Evolutionary conservation across 768 basidiomycete genomes (phyloP).

Genomic region (Kwoniella mangroviensis): DNA sequence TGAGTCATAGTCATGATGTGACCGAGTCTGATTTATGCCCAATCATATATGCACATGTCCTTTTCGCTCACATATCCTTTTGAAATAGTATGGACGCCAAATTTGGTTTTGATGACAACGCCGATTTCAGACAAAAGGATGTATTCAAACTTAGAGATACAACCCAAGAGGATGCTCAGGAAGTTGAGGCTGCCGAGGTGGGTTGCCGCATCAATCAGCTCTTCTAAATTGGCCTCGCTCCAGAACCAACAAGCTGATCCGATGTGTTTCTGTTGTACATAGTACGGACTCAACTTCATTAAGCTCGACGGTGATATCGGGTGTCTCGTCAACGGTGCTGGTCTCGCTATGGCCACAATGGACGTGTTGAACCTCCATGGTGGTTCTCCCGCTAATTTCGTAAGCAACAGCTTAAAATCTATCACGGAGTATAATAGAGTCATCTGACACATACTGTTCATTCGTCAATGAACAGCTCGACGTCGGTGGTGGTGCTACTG

Average conservation of each 20-base stretch:
- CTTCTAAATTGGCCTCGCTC: background rate
- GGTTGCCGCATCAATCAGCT: conserved; percentile 6
- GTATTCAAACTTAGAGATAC: conserved; percentile 86
- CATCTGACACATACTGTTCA: background rate
- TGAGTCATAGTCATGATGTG: conserved; percentile 58
- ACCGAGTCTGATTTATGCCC: background rate
- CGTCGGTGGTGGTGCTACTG: conserved; percentile 95
- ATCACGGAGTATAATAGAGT: too few relatives aligned
- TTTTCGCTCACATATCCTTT: background rate
- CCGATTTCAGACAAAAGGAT: conserved; percentile 94
- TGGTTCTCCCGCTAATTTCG: conserved; percentile 93
- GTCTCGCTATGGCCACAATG: conserved; percentile 99
- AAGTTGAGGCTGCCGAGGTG: conserved; percentile 91
- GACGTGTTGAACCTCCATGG: conserved; percentile 96
- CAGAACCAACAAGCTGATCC: background rate
- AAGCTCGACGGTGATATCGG: conserved; percentile 97
- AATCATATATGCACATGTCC: too few relatives aligned
- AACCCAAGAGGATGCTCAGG: conserved; percentile 93
- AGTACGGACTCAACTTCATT: conserved; percentile 93
- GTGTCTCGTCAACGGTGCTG: conserved; percentile 97
- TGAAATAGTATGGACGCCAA: conserved; percentile 95
- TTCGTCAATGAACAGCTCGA: conserved; percentile 64
- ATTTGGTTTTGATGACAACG: conserved; percentile 99
- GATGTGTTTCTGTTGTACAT: background rate
- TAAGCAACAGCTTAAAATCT: conserved; percentile 21